phyloP scores from a whole-genome alignment of 495 filamentous ascomycete genomes.

The Podospora anserina region DNA sequence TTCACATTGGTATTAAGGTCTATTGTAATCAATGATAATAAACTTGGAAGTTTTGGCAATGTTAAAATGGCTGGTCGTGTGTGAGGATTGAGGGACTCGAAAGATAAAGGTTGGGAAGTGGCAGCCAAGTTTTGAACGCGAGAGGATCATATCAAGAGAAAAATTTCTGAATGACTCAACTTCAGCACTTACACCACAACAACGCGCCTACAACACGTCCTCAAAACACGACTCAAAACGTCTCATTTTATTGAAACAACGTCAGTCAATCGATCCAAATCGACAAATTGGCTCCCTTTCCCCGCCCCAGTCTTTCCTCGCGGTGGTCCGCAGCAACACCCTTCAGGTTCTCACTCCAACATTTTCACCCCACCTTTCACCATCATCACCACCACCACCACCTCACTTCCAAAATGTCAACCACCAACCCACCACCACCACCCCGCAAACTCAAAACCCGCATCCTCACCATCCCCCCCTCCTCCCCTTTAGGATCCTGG shows the following conservation, averaged over 20 bases:
- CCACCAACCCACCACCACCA: constrained; percentile 18
- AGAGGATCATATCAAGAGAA: constrained; percentile 17
- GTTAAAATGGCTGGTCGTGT: neutral
- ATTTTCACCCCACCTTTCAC: constrained; percentile 2
- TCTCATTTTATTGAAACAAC: constrained; percentile 2
- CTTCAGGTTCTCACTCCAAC: neutral
- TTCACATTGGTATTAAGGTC: neutral
- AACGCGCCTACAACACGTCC: neutral
- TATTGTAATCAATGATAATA: neutral
- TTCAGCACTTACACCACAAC: constrained; percentile 1
- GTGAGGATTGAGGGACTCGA: neutral
- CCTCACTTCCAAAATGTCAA: neutral
- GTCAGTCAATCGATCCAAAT: neutral
- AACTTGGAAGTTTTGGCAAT: neutral
- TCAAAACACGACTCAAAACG: neutral
- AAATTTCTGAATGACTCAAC: constrained; percentile 28
- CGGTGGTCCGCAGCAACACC: constrained; percentile 27
- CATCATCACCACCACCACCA: neutral
- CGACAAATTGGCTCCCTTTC: constrained; percentile 21
- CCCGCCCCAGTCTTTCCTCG: constrained; percentile 12
- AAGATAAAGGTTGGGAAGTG: constrained; percentile 4
- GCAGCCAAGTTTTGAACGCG: neutral
- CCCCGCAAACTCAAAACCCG: constrained; percentile 29
- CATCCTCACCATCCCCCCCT: constrained; percentile 31
- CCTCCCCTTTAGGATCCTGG: constrained; percentile 28